Conservation (phyloP, 768 basidiomycete genomes). For the Pisolithus sp. region DNA sequence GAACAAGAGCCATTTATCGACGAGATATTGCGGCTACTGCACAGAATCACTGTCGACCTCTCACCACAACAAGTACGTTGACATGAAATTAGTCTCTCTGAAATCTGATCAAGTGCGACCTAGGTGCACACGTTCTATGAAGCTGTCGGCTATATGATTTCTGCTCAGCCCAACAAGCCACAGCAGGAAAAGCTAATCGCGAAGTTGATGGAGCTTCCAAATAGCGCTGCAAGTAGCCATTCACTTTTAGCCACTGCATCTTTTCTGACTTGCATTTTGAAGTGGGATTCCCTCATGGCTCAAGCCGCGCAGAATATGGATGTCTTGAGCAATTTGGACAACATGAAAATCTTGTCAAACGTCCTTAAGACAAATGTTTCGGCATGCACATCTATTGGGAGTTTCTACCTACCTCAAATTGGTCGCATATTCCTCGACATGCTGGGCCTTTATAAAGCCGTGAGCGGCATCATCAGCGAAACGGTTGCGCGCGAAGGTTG, state of each 20-base stretch:
- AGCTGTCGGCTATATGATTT: constrained; percentile 99
- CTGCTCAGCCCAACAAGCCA: constrained; percentile 95
- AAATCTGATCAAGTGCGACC: constrained; percentile 6
- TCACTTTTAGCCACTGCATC: not conserved
- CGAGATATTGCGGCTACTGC: constrained; percentile 87
- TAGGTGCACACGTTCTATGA: constrained; percentile 97
- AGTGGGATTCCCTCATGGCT: constrained; percentile 98
- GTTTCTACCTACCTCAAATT: constrained; percentile 96
- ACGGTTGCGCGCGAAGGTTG: constrained; percentile 80
- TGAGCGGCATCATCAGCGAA: constrained; percentile 93
- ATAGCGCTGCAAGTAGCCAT: constrained; percentile 73
- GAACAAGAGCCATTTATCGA: constrained; percentile 98
- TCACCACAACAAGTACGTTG: constrained; percentile 69
- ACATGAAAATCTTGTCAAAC: constrained; percentile 94
- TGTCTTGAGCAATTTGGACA: constrained; percentile 83
- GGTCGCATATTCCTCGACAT: constrained; percentile 95
- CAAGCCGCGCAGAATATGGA: constrained; percentile 92
- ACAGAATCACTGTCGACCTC: constrained; percentile 91
- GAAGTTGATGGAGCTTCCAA: constrained; percentile 95
- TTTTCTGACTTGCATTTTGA: not conserved
- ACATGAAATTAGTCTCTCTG: not conserved
- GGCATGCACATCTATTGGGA: constrained; percentile 93
- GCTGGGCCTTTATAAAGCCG: constrained; percentile 96
- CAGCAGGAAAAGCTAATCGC: constrained; percentile 93
- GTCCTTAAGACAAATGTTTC: constrained; percentile 98